These are phyloP conservation scores for Eucalyptus regnans DNA, from an alignment of 345 rosid genomes.

Conservation along the genomic window DNA sequence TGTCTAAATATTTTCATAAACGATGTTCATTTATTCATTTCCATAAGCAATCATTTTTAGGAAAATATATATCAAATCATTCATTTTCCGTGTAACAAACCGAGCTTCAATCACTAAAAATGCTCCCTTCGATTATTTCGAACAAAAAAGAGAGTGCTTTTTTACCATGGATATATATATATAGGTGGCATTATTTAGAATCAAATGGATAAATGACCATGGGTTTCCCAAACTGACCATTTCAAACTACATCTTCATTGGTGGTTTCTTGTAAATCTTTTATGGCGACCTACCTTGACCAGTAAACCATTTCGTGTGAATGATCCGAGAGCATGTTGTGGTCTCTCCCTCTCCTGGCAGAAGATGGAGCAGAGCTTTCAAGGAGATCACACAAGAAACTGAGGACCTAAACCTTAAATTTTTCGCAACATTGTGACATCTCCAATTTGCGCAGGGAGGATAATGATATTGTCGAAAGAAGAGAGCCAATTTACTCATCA, in stretches of 20 bases:
- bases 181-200: not conserved
- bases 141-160: not conserved
- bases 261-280: not conserved
- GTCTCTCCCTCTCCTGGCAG: not conserved
- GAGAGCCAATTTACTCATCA: not conserved
- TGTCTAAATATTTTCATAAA: fast-evolving
- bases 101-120: not conserved
- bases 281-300: not conserved
- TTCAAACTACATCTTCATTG: not conserved
- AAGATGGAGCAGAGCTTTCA: not conserved
- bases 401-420: not conserved
- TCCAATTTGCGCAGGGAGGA: not conserved
- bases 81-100: not conserved
- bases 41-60: not conserved
- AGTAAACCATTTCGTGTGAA: not conserved
- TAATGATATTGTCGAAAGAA: no score
- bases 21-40: not conserved
- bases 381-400: not conserved
- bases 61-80: not conserved
- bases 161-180: not conserved
- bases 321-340: not conserved
- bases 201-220: not conserved
- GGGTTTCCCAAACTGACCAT: not conserved
- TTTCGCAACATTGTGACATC: not conserved
- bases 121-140: not conserved